Base-by-base conservation (phyloP, 2,329 filamentous ascomycete species). In the Paraphoma sp. region DNA sequence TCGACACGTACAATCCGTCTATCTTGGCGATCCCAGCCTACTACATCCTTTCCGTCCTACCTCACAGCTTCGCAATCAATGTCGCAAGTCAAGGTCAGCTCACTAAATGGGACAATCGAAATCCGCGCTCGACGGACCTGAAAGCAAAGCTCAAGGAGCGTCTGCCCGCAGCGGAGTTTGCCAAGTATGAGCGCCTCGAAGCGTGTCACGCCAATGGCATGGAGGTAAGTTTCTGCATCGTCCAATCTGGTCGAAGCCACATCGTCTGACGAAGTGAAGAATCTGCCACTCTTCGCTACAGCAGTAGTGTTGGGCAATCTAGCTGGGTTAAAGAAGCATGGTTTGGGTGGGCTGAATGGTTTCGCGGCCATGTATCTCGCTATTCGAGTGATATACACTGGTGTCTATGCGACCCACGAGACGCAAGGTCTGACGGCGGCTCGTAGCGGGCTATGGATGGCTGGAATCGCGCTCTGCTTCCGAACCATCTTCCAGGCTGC, bases 161-260 rank as follows among this genome's bases (percentile, higher is more conserved):
- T 5, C 70, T 81, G 2, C 64, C 75, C 9, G 60, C 75, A 0
- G 70, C 74, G 12, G 69, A 66, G 5, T 81, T 76, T 57, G 76
- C 73, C 11, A 72, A 67, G 7, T 82, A 75, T 50, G 80, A 83
- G 67, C 79, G 81, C 41, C 72, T 76, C 18, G 75, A 80, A 56
- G 73, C 78, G 5, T 81, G 79, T 33, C 79, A 82, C 58, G 70
- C 75, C 29, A 82, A 82, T 61, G 75, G 76, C 29, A 71, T 82
- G 58, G 80, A 83, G 51, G 61, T 62, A 12, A 41, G 53, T 48
- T 14, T 36, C 33, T 10, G 33, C 14, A 36, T 36, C 2, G 41
- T 38, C 31, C 23, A 18, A 28, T 12, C 41, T 47, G 18, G 2
- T 9, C 12, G 23, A 2, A 29, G 30, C 5, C 30, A 16, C 16